Evolutionary conservation across 2,329 filamentous ascomycete genomes (phyloP), one percentile per base, ranked within the genome.

Genomic region (Fusarium pseudograminearum): DNA sequence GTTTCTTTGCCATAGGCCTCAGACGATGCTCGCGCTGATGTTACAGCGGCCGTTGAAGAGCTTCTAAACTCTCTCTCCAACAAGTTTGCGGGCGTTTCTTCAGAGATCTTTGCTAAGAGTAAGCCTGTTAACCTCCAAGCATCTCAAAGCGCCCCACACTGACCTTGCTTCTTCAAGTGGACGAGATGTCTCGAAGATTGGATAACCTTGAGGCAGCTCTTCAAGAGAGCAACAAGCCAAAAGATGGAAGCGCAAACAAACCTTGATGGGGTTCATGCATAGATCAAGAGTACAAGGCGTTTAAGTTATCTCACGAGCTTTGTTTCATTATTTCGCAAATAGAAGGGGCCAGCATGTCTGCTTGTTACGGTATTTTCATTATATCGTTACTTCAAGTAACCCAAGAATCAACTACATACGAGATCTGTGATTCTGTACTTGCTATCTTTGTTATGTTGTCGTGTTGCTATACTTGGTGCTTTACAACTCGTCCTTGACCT

Each of bases 21-120:
- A 2, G 84, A 86, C 24, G 83, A 86, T 45, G 81, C 83, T 47
- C 85, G 84, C 10, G 84, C 86, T 44, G 91, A 95, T 76, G 86
- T 97, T 59, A 90, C 90, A 4, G 89, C 88, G 6, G 93, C 94
- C 3, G 91, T 98, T 2, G 94, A 98, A 73, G 93, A 97, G 41
- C 86, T 98, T 4, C 83, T 98, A 6, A 93, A 94, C 77, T 91
- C 93, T 46, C 83, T 98, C 1, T 93, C 92, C 53, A 91, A 89
- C 79, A 97, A 97, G 78, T 97, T 97, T 78, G 90, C 92, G 22
- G 89, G 88, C 15, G 90, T 97, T 7, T 97, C 93, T 11, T 91
- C 89, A 63, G 94, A 97, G 80, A 91, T 98, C 62, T 93, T 97
- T 74, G 88, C 91, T 38, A 97, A 97, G 82, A 93, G 94, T 97